Evolutionary conservation across 192 early-diverging fungal species (phyloP), one percentile per base, ranked within the genome.

Genomic region (Podila verticillata): DNA sequence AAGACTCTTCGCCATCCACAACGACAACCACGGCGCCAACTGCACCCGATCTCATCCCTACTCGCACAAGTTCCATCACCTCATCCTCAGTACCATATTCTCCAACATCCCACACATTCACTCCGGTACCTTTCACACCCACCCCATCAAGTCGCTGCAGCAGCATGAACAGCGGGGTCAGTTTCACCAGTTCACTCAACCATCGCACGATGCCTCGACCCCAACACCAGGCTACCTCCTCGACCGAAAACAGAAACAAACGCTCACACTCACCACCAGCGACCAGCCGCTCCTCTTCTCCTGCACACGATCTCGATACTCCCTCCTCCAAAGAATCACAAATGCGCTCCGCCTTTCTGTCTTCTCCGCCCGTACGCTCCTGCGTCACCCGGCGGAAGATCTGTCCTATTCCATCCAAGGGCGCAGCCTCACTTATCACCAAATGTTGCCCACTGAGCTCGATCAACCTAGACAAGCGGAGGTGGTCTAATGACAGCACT

Each of bases 401-500:
- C 58, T 60, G 26, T 5, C 58, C 9, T 19, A 62, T 62, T 36
- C 28, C 61, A 17, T 19, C 30, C 58, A 59, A 59, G 13, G 7
- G 58, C 51, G 65, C 48, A 24, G 17, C 65, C 65, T 3, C 48
- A n/a, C 31, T 51, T 47, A 4, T 32, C 47, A n/a, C 47, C 24
- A 62, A 44, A 31, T 20, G 59, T 29, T 62, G 48, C n/a, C 51
- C 24, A 31, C 29, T 26, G 5, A 49, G 44, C 7, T 0, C 7
- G 8, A 54, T 54, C 24, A 51, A 30, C 13, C 44, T 63, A 20
- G 66, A 68, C 17, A 74, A 68, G 36, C 60, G 66, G 9, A 35
- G 74, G 39, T 69, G 66, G 66, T 75, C 74, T 7, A 64, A 69
- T 49, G 74, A 75, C 24, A 75, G 74, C 56, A 65, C 66, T 10